Base-by-base conservation (phyloP, 2,329 filamentous ascomycete genomes). In the Colletotrichum sp. region DNA sequence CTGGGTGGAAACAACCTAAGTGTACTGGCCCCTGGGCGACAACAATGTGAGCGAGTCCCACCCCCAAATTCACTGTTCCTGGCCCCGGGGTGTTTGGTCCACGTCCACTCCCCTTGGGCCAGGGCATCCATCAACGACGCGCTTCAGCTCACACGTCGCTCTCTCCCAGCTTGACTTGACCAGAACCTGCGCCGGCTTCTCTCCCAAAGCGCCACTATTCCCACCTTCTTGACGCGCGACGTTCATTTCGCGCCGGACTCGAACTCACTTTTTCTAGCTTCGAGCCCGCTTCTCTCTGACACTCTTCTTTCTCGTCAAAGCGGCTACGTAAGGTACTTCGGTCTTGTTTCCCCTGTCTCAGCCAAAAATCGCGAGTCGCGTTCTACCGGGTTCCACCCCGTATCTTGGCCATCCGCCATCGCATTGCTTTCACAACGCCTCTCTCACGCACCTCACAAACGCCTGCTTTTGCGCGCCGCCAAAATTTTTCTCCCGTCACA, bases 311-410 rank as follows among this genome's bases (percentile, higher is more conserved):
- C 29, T 29, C 8, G 61, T 65, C 59, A 39, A 63, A 55, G 57
- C 68, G 57, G 68, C 68, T 22, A 52, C 44, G n/a, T 22, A 52
- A 49, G n/a, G 44, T 52, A 34, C 22, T 63, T 63, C 6, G 27
- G n/a, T 44, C 44, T 64, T 70, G 68, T 70, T 65, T 65, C 39
- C 29, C 39, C 30, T 71, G 57, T 63, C 63, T 61, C 25, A 55
- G 66, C 30, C 57, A 34, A 36, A 49, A 69, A 69, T 76, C 70
- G 73, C 73, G 73, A 63, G 69, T 72, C 73, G 74, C 74, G 74
- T 74, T 34, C 65, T 73, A 19, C 32, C 32, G 19, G 71, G 74
- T 62, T 44, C 64, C 57, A 68, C 70, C 55, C 55, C 34, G 32
- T 49, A 29, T 72, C 44, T 69, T 44, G 70, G 61, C 62, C 62